Evolutionary conservation across 2,329 filamentous ascomycete genomes (phyloP).

Genomic region (Clonostachys rosea): DNA sequence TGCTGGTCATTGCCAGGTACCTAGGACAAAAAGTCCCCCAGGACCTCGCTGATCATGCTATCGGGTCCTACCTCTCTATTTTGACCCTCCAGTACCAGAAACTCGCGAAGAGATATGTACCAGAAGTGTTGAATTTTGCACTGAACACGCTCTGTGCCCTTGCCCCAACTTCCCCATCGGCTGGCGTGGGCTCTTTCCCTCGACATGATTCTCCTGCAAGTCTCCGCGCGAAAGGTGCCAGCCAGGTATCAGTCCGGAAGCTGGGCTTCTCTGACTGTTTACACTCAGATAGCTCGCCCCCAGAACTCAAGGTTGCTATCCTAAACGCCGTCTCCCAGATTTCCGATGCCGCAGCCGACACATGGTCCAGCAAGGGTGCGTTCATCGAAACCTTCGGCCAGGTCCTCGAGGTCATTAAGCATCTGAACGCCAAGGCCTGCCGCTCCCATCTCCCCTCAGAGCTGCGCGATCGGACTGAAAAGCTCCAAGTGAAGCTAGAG

Average conservation of each 20-base stretch:
- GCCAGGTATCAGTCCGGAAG: conserved; percentile 39
- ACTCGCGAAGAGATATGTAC: conserved; percentile 81
- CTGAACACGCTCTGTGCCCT: conserved; percentile 69
- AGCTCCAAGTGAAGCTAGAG: conserved; percentile 38
- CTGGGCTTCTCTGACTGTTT: conserved; percentile 57
- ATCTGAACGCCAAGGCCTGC: conserved; percentile 52
- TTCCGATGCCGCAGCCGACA: conserved; percentile 61
- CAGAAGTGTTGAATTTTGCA: conserved; percentile 80
- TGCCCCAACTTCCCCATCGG: conserved; percentile 44
- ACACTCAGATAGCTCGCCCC: conserved; percentile 18
- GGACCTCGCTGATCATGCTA: conserved; percentile 60
- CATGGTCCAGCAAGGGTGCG: conserved; percentile 69
- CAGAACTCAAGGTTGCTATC: conserved; percentile 49
- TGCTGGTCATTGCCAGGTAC: conserved; percentile 78
- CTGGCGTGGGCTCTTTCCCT: conserved; percentile 53
- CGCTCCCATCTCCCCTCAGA: conserved; percentile 41
- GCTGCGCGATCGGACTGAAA: conserved; percentile 32
- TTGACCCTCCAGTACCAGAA: conserved; percentile 79
- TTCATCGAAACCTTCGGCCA: conserved; percentile 78
- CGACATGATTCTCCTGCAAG: conserved; percentile 49
- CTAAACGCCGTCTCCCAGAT: conserved; percentile 60
- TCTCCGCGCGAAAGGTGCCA: conserved; percentile 36
- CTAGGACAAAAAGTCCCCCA: conserved; percentile 72
- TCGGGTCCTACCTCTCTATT: conserved; percentile 74
- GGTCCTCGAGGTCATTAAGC: conserved; percentile 49